Evolutionary conservation across 2,329 filamentous ascomycete species (phyloP).

Genomic region (Xylariaceae sp.): DNA sequence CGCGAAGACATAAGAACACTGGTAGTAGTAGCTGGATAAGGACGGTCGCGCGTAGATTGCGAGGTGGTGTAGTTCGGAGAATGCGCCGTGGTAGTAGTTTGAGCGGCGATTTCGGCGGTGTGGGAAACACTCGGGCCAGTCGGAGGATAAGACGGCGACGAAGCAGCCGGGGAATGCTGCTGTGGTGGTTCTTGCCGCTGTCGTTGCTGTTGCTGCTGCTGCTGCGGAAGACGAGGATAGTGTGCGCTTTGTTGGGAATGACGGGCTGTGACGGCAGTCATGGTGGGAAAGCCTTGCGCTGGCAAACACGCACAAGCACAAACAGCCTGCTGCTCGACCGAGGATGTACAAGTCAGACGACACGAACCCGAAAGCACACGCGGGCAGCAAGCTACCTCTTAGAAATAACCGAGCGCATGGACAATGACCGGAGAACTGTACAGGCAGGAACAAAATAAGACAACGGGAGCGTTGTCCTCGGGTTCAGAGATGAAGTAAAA

Average conservation of each 20-base stretch:
- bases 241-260: conserved; percentile 23
- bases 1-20: conserved; percentile 25
- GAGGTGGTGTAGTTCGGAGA: conserved; percentile 5
- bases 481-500: not conserved
- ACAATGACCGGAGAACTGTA: not conserved
- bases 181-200: conserved; percentile 10
- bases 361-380: not conserved
- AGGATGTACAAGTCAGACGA: not conserved
- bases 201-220: conserved; percentile 12
- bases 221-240: conserved; percentile 14
- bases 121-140: not conserved
- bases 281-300: conserved; percentile 18
- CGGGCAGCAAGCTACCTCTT: conserved; percentile 18
- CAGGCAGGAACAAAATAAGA: not conserved
- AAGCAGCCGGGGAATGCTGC: conserved; percentile 9
- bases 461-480: not conserved
- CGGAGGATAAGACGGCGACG: conserved; percentile 15
- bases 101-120: conserved; percentile 9
- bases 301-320: conserved; percentile 16
- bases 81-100: not conserved
- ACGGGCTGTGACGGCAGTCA: conserved; percentile 30
- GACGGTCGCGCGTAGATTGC: conserved; percentile 14
- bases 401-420: conserved; percentile 7
- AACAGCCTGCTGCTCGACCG: not conserved
- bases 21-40: conserved; percentile 1